Evolutionary conservation across 495 filamentous ascomycete species (phyloP), one percentile per base, ranked within the genome.

Genomic region (Lasiosphaeris hirsuta): DNA sequence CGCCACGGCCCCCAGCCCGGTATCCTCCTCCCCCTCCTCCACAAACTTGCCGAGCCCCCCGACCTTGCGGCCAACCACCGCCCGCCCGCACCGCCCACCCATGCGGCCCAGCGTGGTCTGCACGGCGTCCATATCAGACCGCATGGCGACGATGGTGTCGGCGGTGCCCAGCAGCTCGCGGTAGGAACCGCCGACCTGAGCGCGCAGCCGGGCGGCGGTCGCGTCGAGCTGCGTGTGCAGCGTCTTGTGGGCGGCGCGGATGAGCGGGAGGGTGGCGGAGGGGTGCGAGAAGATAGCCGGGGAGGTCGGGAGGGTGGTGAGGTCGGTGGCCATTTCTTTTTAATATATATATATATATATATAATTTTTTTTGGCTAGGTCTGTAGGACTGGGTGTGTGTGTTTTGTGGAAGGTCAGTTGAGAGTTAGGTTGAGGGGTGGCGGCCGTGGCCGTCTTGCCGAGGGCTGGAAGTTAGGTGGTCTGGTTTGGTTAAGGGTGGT

Each of bases 111-210:
- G 72, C 18, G 80, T 81, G 0, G 76, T 71, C 68, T 96, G 91
- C 17, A 90, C 87, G 13, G 79, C 66, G 48, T 87, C 80, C 72
- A 94, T 92, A 59, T 90, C 82, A 10, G 65, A 71, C 43, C 92
- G 86, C 92, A 98, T 97, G 47, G 84, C 79, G 30, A 97, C 85
- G 64, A 98, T 98, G 19, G 85, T 83, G 67, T 96, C 92, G 33
- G 94, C 94, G 0, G 95, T 97, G 45, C 89, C 89, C 15, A 98
- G 84, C 10, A 97, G 84, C 60, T 96, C 90, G 66, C 94, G 85
- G 71, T 98, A 98, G 69, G 90, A 88, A 55, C 82, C 89, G n/a
- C 94, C 95, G 64, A 97, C 94, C 57, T 96, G 85, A 45, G 88
- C 88, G 71, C 94, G 86, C 71, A 97, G 81, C 65, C 89, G 90